Base-by-base conservation (phyloP, 768 basidiomycete species). In the Leucosporidium scottii region DNA sequence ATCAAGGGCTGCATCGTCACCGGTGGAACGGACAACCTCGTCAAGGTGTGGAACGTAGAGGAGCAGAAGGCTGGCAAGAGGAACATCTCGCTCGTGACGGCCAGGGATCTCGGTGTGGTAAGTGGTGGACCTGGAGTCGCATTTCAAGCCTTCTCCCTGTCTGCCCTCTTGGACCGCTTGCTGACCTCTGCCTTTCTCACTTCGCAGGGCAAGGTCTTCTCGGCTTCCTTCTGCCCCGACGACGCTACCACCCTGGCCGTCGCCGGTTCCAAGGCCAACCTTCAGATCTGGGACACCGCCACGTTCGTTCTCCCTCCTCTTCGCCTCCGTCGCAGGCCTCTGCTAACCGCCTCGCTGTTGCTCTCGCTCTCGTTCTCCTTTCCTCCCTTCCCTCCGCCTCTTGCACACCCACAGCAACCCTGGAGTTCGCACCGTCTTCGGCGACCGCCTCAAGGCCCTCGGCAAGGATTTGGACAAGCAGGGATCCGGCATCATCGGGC, bases 251-350 rank as follows among this genome's bases (percentile, higher is more conserved):
- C 90, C 12, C 78, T 99, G 57, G 94, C 93, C 4, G 93, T 92
- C 4, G 94, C 89, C 36, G 96, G 96, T 18, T 93, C 91, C 3
- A 89, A 91, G 75, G 94, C 91, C 1, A 92, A 88, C 76, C 78
- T 99, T 9, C 94, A 98, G 77, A 82, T 99, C 21, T 99, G 94
- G 94, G 94, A 99, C 75, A 84, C 94, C 50, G 90, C 86, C 15
- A 84, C 89, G 70, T 71, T 21, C 48, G 70, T 56, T 21, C 2
- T 25, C 27, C 20, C 13, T 25, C 34, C 13, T 25, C 34, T 55
- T n/a, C 2, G 8, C 15, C 13, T 10, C 18, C 5, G 15, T 36
- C 18, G 30, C 1, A 17, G 2, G 12, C 23, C 10, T 17, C 8
- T 5, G 58, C 1, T 13, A 20, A 12, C 17, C 9, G 31, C 4